Evolutionary conservation across 164 flowering plant species (phyloP).

Genomic region (Magnolia changhungtana): DNA sequence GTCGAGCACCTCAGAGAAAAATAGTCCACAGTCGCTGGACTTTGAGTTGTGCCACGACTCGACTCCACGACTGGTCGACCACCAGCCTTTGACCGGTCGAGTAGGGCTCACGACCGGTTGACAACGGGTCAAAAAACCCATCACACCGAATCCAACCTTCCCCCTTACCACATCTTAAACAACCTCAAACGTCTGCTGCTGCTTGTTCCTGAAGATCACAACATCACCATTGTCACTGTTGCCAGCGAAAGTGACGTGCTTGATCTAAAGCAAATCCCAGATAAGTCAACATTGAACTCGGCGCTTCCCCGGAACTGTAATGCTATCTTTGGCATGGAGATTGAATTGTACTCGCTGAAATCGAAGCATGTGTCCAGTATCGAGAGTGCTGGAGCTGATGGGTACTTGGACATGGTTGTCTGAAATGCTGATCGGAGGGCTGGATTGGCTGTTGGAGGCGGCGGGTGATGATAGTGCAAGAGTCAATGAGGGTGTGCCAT

Average conservation of each 20-base stretch:
- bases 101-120: too few species aligned
- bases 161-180: constrained; percentile 40
- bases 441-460: constrained; percentile 39
- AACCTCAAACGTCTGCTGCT: constrained; percentile 41
- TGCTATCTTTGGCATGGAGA: constrained; percentile 23
- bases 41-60: too few species aligned
- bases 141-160: constrained; percentile 43
- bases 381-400: constrained; percentile 24
- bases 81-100: too few species aligned
- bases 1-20: too few species aligned
- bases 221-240: constrained; percentile 16
- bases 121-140: too few species aligned
- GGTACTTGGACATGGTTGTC: constrained; percentile 42
- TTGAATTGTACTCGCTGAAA: constrained; percentile 15
- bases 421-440: constrained; percentile 36
- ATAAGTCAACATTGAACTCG: constrained; percentile 15
- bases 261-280: constrained; percentile 22
- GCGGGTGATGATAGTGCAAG: constrained; percentile 57
- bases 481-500: constrained; percentile 42
- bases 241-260: constrained; percentile 25
- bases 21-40: too few species aligned
- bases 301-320: constrained; percentile 24
- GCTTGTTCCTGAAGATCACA: constrained; percentile 34
- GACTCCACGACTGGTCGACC: too few species aligned
- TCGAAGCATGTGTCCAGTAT: constrained; percentile 71